Base-by-base conservation (phyloP, 139 green algal genomes). In the Tetraselmis striata region DNA sequence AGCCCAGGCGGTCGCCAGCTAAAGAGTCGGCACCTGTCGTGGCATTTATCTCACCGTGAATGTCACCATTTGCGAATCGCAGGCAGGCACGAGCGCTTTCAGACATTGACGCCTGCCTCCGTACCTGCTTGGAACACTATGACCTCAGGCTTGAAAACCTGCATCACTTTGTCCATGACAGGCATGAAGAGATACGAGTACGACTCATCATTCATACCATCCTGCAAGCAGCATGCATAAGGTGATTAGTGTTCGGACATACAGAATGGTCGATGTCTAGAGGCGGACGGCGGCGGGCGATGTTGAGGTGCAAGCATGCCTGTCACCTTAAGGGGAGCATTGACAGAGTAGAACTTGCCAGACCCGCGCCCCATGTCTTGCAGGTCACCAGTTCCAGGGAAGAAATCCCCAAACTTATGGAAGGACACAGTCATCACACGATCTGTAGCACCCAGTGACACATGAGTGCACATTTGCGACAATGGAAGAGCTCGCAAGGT, bases 81-180 rank as follows among this genome's bases (percentile, higher is more conserved):
- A n/a, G n/a, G n/a, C n/a, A n/a, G n/a, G n/a, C n/a, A n/a, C n/a
- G n/a, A n/a, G n/a, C n/a, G n/a, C n/a, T n/a, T n/a, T n/a, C n/a
- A n/a, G n/a, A n/a, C n/a, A n/a, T n/a, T n/a, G n/a, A n/a, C n/a
- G n/a, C n/a, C n/a, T n/a, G n/a, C n/a, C n/a, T n/a, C n/a, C n/a
- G n/a, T n/a, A n/a, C 92, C 95, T 78, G 93, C 96, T 85, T 98
- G 96, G 32, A 98, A 90, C 11, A 98, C 95, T 0, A 99, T 90
- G 1, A 92, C 96, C 77, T 92, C 93, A 1, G 95, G 96, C 79
- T 90, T 77, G 88, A 96, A 99, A 18, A 92, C 82, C 84, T 95
- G 90, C 91, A 99, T 95, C 28, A 98, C 88, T 32, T 90, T 87
- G 58, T 79, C 75, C 79, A 98, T 91, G 75, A 97, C 88, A 23